Evolutionary conservation across 495 filamentous ascomycete genomes (phyloP), one percentile per base, ranked within the genome.

Genomic region (Echria macrotheca): DNA sequence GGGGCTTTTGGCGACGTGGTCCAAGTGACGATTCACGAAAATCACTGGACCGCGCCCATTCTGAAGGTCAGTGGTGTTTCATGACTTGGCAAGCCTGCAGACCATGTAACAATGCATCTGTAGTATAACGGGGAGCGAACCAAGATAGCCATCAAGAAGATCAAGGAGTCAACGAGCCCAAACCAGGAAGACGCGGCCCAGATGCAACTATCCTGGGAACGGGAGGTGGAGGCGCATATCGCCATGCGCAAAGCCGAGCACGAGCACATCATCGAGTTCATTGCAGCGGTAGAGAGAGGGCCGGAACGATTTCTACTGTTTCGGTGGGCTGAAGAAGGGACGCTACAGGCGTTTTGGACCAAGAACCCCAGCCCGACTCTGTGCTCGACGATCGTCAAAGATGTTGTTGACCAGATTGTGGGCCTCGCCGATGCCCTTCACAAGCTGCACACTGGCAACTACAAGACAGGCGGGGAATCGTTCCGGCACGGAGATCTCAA

Each of bases 401-500:
- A 48, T 23, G 31, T 36, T 6, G 18, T 61, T 33, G 3, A 19
- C 14, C 58, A 61, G 31, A 14, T 61, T 19, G n/a, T 14, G 1
- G 56, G 56, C 1, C 40, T 61, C 6, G 37, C 46, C 18, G 41
- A 38, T n/a, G 58, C 58, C n/a, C 23, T 61, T 18, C 5, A 36
- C 8, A 47, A 9, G 15, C 22, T 61, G 7, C 56, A 59, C 43
- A 10, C 33, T 0, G 41, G 33, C 5, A 24, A 45, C 15, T 19
- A 23, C 15, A 37, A 3, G 17, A 5, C 12, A 2, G 33, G 7
- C 10, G 29, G 22, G 18, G 50, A 47, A 28, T 39, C 49, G 0
- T 48, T 44, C 17, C 28, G 56, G 23, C 63, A 64, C 35, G 63
- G 62, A 8, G 61, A 66, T 26, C 17, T 65, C 8, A 66, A 65